Percentiles rank a stretch among this genome's conserved stretches.
Evolutionary conservation across 192 early-diverging fungal genomes (phyloP).

Genomic region (Piromyces sp.): DNA sequence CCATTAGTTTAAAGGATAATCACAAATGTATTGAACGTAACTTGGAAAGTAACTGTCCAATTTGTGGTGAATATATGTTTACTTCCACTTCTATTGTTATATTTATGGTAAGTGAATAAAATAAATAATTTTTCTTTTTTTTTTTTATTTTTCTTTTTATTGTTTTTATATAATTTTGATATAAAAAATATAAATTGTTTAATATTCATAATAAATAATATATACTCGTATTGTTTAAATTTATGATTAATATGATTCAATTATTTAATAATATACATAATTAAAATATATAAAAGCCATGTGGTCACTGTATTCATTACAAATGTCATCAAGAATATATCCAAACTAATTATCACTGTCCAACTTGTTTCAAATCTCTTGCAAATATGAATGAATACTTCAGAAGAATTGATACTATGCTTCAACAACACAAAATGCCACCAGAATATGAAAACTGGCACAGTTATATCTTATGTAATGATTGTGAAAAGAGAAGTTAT

Average conservation of each 20-base stretch:
- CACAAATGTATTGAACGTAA: constrained; percentile 87
- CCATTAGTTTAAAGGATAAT: constrained; percentile 41
- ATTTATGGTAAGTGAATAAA: constrained; percentile 44
- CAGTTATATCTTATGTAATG: constrained; percentile 78
- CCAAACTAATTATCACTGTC: constrained; percentile 85
- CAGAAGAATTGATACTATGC: constrained; percentile 56
- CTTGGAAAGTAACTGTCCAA: constrained; percentile 82
- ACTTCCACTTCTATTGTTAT: constrained; percentile 64
- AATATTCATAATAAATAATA: no score
- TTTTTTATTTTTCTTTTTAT: no score
- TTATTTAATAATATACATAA: not conserved
- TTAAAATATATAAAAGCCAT: constrained; percentile 32
- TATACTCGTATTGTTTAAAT: no score
- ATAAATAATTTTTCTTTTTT: no score
- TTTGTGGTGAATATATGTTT: constrained; percentile 90
- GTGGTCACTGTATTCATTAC: constrained; percentile 84
- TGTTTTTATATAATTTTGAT: no score
- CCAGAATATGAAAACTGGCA: constrained; percentile 58
- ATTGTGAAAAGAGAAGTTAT: constrained; percentile 69
- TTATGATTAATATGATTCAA: no score
- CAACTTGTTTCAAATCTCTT: constrained; percentile 81
- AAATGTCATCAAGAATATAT: constrained; percentile 67
- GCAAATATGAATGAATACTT: constrained; percentile 71
- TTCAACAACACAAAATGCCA: constrained; percentile 75
- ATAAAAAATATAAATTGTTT: no score